phyloP scores from a whole-genome alignment of 1,284 basidiomycete genomes.

The Ceratobasidium sp. region DNA sequence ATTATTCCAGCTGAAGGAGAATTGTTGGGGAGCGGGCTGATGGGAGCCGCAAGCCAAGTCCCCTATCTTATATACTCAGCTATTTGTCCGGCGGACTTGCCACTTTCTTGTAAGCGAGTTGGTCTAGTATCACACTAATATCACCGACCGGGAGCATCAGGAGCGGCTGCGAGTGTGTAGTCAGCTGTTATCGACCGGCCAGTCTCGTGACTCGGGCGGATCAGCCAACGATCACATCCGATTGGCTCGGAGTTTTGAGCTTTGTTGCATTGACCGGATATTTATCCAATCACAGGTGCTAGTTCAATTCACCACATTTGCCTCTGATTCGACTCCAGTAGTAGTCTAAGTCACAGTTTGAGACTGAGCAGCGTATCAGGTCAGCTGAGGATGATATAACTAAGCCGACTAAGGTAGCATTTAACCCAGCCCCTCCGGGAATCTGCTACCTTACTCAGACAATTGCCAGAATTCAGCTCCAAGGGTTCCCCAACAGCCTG shows the following conservation, averaged over 20 bases:
- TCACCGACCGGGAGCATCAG: slow-evolving; percentile 7
- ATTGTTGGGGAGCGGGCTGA: not conserved
- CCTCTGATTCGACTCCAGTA: too few species aligned
- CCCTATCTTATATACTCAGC: not conserved
- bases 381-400: too few species aligned
- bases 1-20: slow-evolving; percentile 46
- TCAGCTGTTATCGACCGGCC: not conserved
- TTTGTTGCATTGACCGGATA: slow-evolving; percentile 4
- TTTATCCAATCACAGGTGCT: not conserved
- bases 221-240: not conserved
- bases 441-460: too few species aligned
- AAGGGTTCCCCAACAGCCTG: too few species aligned
- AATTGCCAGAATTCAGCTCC: too few species aligned
- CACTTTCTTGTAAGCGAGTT: not conserved
- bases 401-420: too few species aligned
- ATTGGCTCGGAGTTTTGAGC: not conserved
- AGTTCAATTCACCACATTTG: too few species aligned
- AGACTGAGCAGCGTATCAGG: too few species aligned
- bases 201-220: slow-evolving; percentile 3
- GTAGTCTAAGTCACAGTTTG: too few species aligned
- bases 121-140: not conserved
- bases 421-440: too few species aligned
- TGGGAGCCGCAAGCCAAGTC: not conserved
- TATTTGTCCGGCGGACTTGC: not conserved
- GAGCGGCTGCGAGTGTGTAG: not conserved